A percentile compares a stretch with the other conserved stretches of the same genome.
These are phyloP conservation scores for Aspergillus sergii DNA, from an alignment of 2,329 filamentous ascomycete genomes.

Conservation along the genomic window DNA sequence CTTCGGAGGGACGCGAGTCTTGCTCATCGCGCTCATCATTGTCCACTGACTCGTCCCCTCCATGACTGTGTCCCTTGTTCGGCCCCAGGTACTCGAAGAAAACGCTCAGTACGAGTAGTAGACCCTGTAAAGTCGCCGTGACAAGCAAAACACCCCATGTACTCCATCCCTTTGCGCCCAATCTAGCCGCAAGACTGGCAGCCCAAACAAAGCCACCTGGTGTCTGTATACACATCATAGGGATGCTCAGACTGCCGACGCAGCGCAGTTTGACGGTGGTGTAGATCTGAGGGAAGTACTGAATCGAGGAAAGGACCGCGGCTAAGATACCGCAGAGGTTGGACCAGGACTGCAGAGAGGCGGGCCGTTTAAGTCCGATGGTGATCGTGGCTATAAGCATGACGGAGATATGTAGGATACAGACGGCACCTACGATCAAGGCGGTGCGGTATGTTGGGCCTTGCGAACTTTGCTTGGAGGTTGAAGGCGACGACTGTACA, in stretches of 20 bases:
- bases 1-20: conserved; percentile 31
- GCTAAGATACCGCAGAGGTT: conserved; percentile 81
- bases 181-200: conserved; percentile 74
- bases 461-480: conserved; percentile 40
- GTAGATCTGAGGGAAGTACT: conserved; percentile 94
- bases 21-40: conserved; percentile 16
- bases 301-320: conserved; percentile 76
- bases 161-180: conserved; percentile 87
- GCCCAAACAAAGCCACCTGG: conserved; percentile 91
- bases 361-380: conserved; percentile 65
- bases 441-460: conserved; percentile 77
- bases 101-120: conserved; percentile 76
- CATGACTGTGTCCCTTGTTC: conserved; percentile 46
- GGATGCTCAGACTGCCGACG: conserved; percentile 87
- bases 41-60: conserved; percentile 20
- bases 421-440: conserved; percentile 70
- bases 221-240: conserved; percentile 98
- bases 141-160: conserved; percentile 91
- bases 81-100: conserved; percentile 61
- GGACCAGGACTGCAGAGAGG: conserved; percentile 74
- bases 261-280: conserved; percentile 85
- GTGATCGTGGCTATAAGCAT: conserved; percentile 66
- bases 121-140: conserved; percentile 82
- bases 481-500: conserved; percentile 49
- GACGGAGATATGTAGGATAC: conserved; percentile 73